Base-by-base conservation (phyloP, 129 eudicot genomes). In the Erigeron canadensis region DNA sequence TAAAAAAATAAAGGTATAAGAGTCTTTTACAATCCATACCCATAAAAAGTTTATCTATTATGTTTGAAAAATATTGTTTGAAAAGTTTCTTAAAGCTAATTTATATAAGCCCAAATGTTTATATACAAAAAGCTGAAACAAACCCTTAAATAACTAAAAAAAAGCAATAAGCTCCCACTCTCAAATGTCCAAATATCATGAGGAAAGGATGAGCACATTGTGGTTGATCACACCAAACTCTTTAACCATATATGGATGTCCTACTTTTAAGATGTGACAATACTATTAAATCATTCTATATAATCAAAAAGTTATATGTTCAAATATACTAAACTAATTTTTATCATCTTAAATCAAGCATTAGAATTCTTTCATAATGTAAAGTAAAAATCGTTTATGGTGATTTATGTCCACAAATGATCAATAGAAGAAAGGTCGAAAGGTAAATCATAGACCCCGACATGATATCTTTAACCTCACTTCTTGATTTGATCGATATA, bases 151-250 rank as follows among this genome's bases (percentile, higher is more conserved):
- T n/a, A n/a, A n/a, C n/a, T n/a, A n/a, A n/a, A n/a, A n/a, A n/a
- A n/a, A n/a, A n/a, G n/a, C n/a, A n/a, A n/a, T n/a, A n/a, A n/a
- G n/a, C n/a, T n/a, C n/a, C n/a, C n/a, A n/a, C n/a, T n/a, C n/a
- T n/a, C n/a, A n/a, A n/a, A n/a, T n/a, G n/a, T n/a, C n/a, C n/a
- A n/a, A 60, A 53, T 43, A 42, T 59, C 62, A 46, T 46, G 47
- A 41, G 57, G 62, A 42, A 67, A 57, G 18, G 37, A 69, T 72
- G 21, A 67, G 17, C 59, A 62, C 42, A 17, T 45, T 22, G 63
- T 74, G 63, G 50, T 74, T 59, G 78, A 74, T 64, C 70, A 74
- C 47, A 48, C 63, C 78, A 63, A 38, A 47, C 63, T 37, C 51
- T 48, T 64, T 58, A 73, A 74, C 64, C 42, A 74, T 39, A 50